Base-by-base conservation (phyloP, 495 filamentous ascomycete species). In the Aspergillus affinis region DNA sequence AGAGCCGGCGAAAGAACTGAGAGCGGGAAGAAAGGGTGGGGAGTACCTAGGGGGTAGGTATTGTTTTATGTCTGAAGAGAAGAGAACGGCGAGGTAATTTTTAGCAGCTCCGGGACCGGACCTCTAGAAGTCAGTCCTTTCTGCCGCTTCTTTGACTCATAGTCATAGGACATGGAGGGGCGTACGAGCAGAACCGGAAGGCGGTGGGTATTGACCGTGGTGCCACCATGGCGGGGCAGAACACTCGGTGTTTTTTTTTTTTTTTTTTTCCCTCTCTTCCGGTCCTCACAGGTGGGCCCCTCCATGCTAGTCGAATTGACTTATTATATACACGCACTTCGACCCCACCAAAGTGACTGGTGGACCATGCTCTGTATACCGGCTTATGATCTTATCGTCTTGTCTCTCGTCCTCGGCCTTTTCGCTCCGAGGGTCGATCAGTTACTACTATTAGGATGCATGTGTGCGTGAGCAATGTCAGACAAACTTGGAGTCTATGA, bases 21-120 rank as follows among this genome's bases (percentile, higher is more conserved):
- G n/a, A n/a, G n/a, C 23, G 23, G 21, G n/a, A 50, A 48, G 20
- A 41, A 48, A 52, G 26, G 18, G 15, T 21, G 45, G 19, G 23
- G 23, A 26, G 23, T 26, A 26, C 23, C 23, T 26, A 48, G 44
- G 30, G 44, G 21, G 18, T 50, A 3, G 47, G 47, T 8, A 49
- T 49, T 30, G 50, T 52, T n/a, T 52, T 23, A 52, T 32, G 21
- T 52, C 13, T 52, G 12, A 52, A 27, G 46, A 19, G n/a, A n/a
- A n/a, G n/a, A 45, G 19, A n/a, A 55, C 9, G 47, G 21, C 27
- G 27, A 53, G 8, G n/a, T 9, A 27, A 27, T 15, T 53, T 26
- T n/a, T n/a, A 27, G 27, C 8, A 53, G 27, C 17, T 41, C 36
- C 36, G 36, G 36, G 13, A 41, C 36, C 36, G 36, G 36, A 41